Percentiles rank a stretch among this genome's conserved stretches.
These are phyloP conservation scores for Phytopythium kandeliae DNA, from an alignment of 352 stramenopile genomes.

Conservation along the genomic window DNA sequence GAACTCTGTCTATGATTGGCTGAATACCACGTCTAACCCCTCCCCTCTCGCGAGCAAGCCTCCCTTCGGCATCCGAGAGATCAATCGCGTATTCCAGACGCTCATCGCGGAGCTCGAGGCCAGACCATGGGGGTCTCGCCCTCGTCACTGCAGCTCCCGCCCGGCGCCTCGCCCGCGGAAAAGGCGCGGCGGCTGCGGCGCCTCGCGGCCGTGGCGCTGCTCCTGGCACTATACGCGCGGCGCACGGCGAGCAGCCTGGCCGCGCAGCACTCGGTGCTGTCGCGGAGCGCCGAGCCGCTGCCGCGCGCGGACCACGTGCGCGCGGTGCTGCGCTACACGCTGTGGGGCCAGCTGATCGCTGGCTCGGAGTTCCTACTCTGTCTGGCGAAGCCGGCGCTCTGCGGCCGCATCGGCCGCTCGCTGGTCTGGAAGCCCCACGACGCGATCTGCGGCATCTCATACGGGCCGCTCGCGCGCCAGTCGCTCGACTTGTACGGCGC, in stretches of 20 bases:
- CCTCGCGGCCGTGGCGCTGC: slow-evolving; percentile 10
- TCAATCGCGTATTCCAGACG: no score
- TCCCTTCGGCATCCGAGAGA: no score
- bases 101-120: no score
- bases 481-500: slow-evolving; percentile 59
- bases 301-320: slow-evolving; percentile 8
- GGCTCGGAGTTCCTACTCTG: slow-evolving; percentile 48
- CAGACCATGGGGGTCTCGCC: not conserved
- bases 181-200: not conserved
- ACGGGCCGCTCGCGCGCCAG: slow-evolving; percentile 47
- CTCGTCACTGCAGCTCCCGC: not conserved
- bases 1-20: no score
- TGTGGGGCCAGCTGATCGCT: slow-evolving; percentile 41
- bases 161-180: not conserved
- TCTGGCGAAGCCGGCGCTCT: slow-evolving; percentile 46
- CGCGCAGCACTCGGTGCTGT: slow-evolving; percentile 19
- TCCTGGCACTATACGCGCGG: slow-evolving; percentile 15
- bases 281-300: slow-evolving; percentile 11
- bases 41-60: no score
- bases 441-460: slow-evolving; percentile 24
- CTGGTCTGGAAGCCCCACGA: slow-evolving; percentile 31
- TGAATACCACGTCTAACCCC: no score
- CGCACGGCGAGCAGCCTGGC: slow-evolving; percentile 12
- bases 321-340: slow-evolving; percentile 38
- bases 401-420: slow-evolving; percentile 30